Conservation (phyloP, 352 stramenopile genomes). For the Globisporangium carolinianum region DNA sequence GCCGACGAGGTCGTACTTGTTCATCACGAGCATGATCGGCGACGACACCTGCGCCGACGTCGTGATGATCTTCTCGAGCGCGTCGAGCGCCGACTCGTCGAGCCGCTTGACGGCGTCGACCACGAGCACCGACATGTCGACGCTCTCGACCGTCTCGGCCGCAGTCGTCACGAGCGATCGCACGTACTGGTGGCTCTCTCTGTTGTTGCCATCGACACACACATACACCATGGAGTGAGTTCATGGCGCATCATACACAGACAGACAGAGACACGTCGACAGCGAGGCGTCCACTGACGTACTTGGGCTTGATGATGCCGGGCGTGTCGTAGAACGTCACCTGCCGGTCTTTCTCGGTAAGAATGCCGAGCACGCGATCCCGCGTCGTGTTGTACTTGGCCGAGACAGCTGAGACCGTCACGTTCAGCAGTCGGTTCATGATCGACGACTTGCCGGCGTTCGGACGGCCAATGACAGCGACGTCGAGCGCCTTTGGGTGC, state of each 20-base stretch:
- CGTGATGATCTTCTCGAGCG: conserved; percentile 72
- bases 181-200: conserved; percentile 76
- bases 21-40: conserved; percentile 83
- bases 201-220: conserved; percentile 3
- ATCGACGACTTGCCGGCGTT: conserved; percentile 87
- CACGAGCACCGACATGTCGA: conserved; percentile 83
- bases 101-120: conserved; percentile 82
- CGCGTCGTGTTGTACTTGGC: conserved; percentile 87
- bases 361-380: conserved; percentile 69
- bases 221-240: neutral
- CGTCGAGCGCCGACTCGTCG: conserved; percentile 68
- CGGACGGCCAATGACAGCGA: conserved; percentile 79
- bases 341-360: conserved; percentile 67
- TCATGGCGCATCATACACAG: neutral
- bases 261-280: neutral
- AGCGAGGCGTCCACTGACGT: conserved; percentile 2
- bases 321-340: conserved; percentile 85
- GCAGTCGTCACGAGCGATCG: conserved; percentile 72
- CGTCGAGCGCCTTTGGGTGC: conserved; percentile 55
- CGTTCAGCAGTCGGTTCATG: conserved; percentile 71
- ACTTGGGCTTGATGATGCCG: conserved; percentile 83
- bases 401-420: conserved; percentile 81
- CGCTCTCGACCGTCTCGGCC: conserved; percentile 65
- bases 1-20: conserved; percentile 73
- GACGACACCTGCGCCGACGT: conserved; percentile 68